A percentile compares a stretch with the other conserved stretches of the same genome.
These are phyloP conservation scores for Linanthus parryae DNA, from an alignment of 148 eudicot genomes.

Conservation along the genomic window DNA sequence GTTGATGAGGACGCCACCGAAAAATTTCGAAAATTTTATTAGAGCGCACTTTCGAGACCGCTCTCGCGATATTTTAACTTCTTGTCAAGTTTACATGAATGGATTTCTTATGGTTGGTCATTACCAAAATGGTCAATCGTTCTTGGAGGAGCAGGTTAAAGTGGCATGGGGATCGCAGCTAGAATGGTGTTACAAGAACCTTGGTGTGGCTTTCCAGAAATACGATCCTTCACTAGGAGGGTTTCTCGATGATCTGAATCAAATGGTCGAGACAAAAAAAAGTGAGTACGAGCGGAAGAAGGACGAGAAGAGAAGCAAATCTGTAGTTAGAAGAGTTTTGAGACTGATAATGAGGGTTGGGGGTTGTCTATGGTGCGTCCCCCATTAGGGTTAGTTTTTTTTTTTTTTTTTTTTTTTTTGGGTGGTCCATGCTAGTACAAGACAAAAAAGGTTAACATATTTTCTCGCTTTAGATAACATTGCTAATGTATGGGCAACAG, in stretches of 20 bases:
- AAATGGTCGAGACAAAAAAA: slow-evolving; percentile 1
- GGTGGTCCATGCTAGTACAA: too few relatives aligned
- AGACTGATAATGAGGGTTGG: too few relatives aligned
- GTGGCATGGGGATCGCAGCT: not conserved
- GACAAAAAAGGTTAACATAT: too few relatives aligned
- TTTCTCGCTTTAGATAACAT: too few relatives aligned
- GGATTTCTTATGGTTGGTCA: slow-evolving; percentile 30
- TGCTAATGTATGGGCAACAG: too few relatives aligned
- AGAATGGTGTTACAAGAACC: not conserved
- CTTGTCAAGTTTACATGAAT: slow-evolving; percentile 28
- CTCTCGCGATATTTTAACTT: slow-evolving; percentile 19
- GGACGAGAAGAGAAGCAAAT: too few relatives aligned
- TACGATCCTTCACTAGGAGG: not conserved
- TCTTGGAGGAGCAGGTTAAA: not conserved
- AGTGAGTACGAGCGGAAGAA: not conserved
- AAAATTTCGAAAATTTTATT: slow-evolving; percentile 35
- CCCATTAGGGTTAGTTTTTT: too few relatives aligned
- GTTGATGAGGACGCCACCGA: slow-evolving; percentile 28
- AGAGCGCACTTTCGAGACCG: slow-evolving; percentile 25
- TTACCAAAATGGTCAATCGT: not conserved
- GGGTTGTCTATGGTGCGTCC: too few relatives aligned
- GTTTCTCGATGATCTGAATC: not conserved
- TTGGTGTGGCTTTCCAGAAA: not conserved
- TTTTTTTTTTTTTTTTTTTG: too few relatives aligned
- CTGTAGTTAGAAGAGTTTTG: too few relatives aligned